A percentile compares a stretch with the other conserved stretches of the same genome.
Evolutionary conservation across 768 basidiomycete genomes (phyloP).

Genomic region (Termitomyces bulborhizus): DNA sequence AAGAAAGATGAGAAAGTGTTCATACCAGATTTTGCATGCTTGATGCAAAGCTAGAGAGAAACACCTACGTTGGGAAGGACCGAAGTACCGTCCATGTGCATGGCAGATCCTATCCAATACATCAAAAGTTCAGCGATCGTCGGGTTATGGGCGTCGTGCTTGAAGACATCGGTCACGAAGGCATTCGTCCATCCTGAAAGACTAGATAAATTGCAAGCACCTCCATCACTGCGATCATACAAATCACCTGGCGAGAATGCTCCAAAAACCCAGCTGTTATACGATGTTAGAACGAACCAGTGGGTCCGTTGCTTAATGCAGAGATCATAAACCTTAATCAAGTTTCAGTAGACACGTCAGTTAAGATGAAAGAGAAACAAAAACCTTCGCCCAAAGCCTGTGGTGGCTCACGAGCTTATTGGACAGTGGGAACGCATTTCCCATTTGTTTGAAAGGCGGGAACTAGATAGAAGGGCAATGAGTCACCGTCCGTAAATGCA

Average conservation of each 20-base stretch:
- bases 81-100: constrained; percentile 29
- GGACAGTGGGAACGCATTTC: constrained; percentile 24
- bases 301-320: constrained; percentile 42
- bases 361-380: not conserved
- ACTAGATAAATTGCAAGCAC: not conserved
- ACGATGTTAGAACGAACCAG: constrained; percentile 56
- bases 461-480: constrained; percentile 26
- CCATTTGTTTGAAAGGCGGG: constrained; percentile 29
- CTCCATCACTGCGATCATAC: not conserved
- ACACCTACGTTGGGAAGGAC: constrained; percentile 34
- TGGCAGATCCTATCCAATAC: constrained; percentile 53
- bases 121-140: constrained; percentile 44
- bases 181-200: constrained; percentile 47
- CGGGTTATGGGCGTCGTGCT: constrained; percentile 33
- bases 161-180: constrained; percentile 42
- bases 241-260: constrained; percentile 47
- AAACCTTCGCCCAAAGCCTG: constrained; percentile 57
- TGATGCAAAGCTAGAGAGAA: constrained; percentile 1
- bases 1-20: constrained; percentile 23
- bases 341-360: not conserved
- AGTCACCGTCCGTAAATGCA: not conserved
- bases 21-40: not conserved
- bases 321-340: constrained; percentile 45
- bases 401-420: constrained; percentile 33
- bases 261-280: constrained; percentile 58